phyloP scores from a whole-genome alignment of 305 asterid species.

The Fraxinus floribunda region DNA sequence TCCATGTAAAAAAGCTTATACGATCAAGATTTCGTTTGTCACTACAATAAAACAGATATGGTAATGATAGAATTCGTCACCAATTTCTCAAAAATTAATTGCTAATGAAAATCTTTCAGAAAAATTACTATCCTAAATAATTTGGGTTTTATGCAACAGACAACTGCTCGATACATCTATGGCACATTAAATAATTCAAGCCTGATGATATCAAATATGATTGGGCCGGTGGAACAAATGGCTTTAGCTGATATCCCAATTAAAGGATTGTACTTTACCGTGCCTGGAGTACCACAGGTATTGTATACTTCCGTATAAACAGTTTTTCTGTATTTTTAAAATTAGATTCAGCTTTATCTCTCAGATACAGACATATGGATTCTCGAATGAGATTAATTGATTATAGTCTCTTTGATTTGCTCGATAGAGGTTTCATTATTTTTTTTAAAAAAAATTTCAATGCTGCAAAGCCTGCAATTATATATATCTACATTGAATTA shows the following conservation, averaged over 20 bases:
- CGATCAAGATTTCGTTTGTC: neutral
- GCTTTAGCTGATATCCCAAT: slow-evolving; percentile 48
- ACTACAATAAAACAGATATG: too few relatives aligned
- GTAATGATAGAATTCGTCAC: neutral
- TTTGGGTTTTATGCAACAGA: slow-evolving; percentile 27
- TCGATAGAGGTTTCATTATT: neutral
- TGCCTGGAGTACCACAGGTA: slow-evolving; percentile 59
- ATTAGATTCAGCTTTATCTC: neutral
- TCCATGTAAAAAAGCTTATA: too few relatives aligned
- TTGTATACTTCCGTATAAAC: slow-evolving; percentile 5
- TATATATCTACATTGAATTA: neutral
- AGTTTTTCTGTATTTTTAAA: slow-evolving; percentile 40
- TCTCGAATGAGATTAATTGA: neutral
- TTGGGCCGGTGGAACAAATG: slow-evolving; percentile 58
- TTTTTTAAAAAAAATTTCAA: neutral
- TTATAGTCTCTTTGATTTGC: neutral
- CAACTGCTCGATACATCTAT: slow-evolving; percentile 39
- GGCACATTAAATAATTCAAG: slow-evolving; percentile 55
- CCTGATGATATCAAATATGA: slow-evolving; percentile 54
- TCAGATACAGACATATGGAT: neutral
- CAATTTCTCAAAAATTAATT: neutral
- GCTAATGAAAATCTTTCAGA: neutral
- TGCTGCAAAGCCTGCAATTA: neutral
- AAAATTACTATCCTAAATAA: neutral
- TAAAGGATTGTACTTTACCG: slow-evolving; percentile 50